These are phyloP conservation scores for Aschersonia sp. DNA, from an alignment of 2,329 filamentous ascomycete genomes.

Conservation along the genomic window DNA sequence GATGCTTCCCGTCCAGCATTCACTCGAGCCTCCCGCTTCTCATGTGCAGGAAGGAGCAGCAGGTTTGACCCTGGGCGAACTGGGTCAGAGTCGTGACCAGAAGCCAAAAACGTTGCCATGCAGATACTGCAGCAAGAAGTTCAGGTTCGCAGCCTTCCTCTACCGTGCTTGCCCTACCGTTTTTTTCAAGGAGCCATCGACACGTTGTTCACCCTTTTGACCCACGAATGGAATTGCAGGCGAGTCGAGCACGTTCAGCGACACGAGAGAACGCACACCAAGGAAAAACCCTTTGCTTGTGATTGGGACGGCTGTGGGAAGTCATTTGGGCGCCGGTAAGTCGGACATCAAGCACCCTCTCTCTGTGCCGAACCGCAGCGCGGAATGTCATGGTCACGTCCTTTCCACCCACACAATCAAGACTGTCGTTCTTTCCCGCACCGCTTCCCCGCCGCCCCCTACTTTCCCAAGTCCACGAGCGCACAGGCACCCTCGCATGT, in stretches of 20 bases:
- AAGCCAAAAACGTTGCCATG: slow-evolving; percentile 49
- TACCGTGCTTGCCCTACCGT: background rate
- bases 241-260: slow-evolving; percentile 51
- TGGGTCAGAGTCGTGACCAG: slow-evolving; percentile 36
- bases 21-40: slow-evolving; percentile 31
- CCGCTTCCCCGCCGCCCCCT: slow-evolving; percentile 4
- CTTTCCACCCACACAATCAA: background rate
- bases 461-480: background rate
- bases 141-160: slow-evolving; percentile 32
- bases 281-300: slow-evolving; percentile 50
- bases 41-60: slow-evolving; percentile 10
- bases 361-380: background rate
- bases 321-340: slow-evolving; percentile 48
- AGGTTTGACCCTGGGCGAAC: slow-evolving; percentile 24
- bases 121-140: slow-evolving; percentile 48
- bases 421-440: slow-evolving; percentile 3
- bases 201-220: slow-evolving; percentile 8
- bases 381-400: background rate
- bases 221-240: slow-evolving; percentile 18
- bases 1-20: slow-evolving; percentile 40
- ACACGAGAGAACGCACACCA: slow-evolving; percentile 50
- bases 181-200: background rate
- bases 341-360: slow-evolving; percentile 6
- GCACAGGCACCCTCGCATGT: background rate
- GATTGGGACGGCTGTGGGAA: slow-evolving; percentile 45